Evolutionary conservation across 1,139 yeast genomes (phyloP), one percentile per base, ranked within the genome.

Genomic region (Debaryomyces singareniensis): DNA sequence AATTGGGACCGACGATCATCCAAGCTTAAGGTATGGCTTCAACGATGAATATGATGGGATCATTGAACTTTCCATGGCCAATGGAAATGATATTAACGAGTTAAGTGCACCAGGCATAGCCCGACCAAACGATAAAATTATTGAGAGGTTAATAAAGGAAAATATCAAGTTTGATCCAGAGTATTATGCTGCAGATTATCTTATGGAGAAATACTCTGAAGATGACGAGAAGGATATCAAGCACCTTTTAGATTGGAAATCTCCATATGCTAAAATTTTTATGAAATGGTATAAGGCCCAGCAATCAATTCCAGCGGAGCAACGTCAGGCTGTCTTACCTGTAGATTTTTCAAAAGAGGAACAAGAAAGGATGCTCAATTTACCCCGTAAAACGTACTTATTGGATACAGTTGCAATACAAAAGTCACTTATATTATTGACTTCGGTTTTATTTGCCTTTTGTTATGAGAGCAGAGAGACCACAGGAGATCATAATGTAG

Each of bases 1-100:
- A 9, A 28, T 44, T 3, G 29, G 5, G 30, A 37, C n/a, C 7
- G 35, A 27, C 15, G 36, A 30, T 18, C 49, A 51, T 1, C 43
- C 28, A 29, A 45, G 35, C 33, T 50, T 15, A 58, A 68, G 31
- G 5, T 91, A 91, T 49, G 98, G 98, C 2, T 91, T 91, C 54
- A 77, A 86, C 44, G 67, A 75, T 37, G 68, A 68, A 24, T 85
- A 84, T 49, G 63, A 66, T 26, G 75, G 73, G 1, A 67, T 78
- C 13, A 54, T 87, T 5, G 78, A 76, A 0, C 71, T 82, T 1
- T 79, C 95, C 0, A 41, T 81, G 3, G 58, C 80, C 4, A 80
- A 79, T 37, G 96, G 96, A 4, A 89, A 91, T 45, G 97, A 89
- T 49, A 84, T 91, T 35, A 89, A 87, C 49, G 97, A 89, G 42